Conservation (phyloP, 306 rosid species). For the Lithocarpus polystachyus region DNA sequence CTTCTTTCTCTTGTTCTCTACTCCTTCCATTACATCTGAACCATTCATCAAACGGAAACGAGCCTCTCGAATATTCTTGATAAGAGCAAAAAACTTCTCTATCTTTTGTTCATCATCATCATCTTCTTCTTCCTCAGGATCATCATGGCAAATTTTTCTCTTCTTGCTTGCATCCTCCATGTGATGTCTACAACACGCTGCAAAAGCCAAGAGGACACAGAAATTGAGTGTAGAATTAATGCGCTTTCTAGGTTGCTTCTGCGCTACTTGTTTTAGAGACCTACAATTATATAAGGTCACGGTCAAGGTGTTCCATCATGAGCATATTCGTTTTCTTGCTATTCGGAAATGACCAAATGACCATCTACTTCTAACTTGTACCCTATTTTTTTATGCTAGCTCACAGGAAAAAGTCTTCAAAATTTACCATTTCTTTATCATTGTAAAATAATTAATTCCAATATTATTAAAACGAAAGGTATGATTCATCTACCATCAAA, state of each 20-base stretch:
- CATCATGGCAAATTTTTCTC: constrained; percentile 34
- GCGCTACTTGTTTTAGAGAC: not conserved
- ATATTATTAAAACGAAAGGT: no score
- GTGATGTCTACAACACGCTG: not conserved
- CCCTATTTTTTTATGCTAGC: no score
- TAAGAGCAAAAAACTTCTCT: constrained; percentile 41
- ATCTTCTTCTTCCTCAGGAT: not conserved
- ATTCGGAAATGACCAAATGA: no score
- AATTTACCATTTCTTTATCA: no score
- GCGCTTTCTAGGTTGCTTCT: constrained; percentile 43
- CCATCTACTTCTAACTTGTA: no score
- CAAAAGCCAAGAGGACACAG: not conserved
- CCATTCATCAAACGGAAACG: constrained; percentile 35
- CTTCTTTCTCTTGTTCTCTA: not conserved
- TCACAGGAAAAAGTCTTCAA: no score
- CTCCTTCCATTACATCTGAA: not conserved
- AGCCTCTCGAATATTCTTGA: constrained; percentile 50
- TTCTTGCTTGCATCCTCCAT: constrained; percentile 41
- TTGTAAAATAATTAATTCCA: no score
- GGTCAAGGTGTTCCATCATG: not conserved
- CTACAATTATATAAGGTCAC: constrained; percentile 19
- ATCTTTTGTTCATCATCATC: constrained; percentile 44
- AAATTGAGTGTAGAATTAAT: not conserved
- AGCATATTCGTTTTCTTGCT: not conserved
- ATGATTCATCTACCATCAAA: no score